A percentile compares a stretch with the other conserved stretches of the same genome.
Conservation (phyloP, 2,329 filamentous ascomycete genomes). For the Verruconis gallopava region DNA sequence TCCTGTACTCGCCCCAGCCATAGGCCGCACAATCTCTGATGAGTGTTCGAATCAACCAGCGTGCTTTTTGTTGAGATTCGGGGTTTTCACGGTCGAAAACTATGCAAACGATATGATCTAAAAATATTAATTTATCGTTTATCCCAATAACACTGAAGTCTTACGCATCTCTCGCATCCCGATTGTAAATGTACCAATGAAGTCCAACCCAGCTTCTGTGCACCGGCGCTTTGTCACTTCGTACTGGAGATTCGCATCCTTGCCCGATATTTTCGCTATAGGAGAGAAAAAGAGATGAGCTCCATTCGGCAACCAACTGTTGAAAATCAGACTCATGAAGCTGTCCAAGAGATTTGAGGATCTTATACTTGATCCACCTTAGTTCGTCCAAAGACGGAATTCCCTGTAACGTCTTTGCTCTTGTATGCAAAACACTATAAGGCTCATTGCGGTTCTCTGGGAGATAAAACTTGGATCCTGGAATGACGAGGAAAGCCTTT, state of each 20-base stretch:
- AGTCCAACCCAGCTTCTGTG: constrained; percentile 15
- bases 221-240: constrained; percentile 17
- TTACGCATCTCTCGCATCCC: constrained; percentile 43
- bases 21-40: constrained; percentile 28
- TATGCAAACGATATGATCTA: constrained; percentile 38
- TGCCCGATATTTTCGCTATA: constrained; percentile 31
- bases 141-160: too few species aligned
- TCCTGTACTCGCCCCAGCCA: constrained; percentile 35
- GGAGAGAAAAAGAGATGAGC: constrained; percentile 33
- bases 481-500: constrained; percentile 1
- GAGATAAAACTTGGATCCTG: constrained; percentile 1
- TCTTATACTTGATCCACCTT: constrained; percentile 2
- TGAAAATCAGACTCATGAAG: neutral
- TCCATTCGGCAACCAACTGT: constrained; percentile 30
- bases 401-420: constrained; percentile 1
- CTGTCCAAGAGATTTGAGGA: too few species aligned
- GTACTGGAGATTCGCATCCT: constrained; percentile 29
- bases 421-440: constrained; percentile 1
- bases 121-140: constrained; percentile 41
- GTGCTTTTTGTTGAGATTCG: constrained; percentile 25
- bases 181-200: constrained; percentile 35
- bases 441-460: constrained; percentile 4
- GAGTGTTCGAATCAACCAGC: constrained; percentile 26
- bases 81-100: constrained; percentile 35
- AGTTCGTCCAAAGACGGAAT: neutral